Base-by-base conservation (phyloP, 148 eudicot genomes). In the Pharnaceum exiguum region DNA sequence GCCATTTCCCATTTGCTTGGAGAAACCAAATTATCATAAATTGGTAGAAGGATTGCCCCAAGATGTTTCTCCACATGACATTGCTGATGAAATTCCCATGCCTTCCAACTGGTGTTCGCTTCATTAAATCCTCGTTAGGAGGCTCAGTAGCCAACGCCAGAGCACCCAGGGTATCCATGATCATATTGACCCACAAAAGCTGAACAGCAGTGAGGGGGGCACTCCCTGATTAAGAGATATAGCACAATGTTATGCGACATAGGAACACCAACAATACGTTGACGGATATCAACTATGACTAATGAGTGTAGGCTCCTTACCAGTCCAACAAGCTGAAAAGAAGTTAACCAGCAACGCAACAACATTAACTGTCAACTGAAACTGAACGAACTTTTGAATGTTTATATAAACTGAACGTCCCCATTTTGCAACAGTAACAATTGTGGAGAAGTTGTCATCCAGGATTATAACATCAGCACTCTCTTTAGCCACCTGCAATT, bases 121-220 rank as follows among this genome's bases (percentile, higher is more conserved):
- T 85, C 98, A 93, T 93, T 55, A 93, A 63, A 2, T 86, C 96
- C 24, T 83, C 82, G 15, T 84, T 85, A 35, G 98, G 98, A 45
- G 98, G 98, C 72, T 93, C 98, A 17, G 98, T 93, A 33, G 98
- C 96, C 37, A 93, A 67, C 17, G 98, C 98, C 60, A 93, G 95
- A 25, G 98, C 98, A 24, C 98, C 98, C 9, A 93, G 78, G 26
- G 96, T 93, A 69, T 93, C 98, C 98, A 93, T 93, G 51, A 93
- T 93, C 98, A 93, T 88, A 74, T 88, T 93, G n/a, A 93, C 98
- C 98, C 98, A 93, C 77, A 93, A 68, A 18, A 93, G 90, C 55
- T 93, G 98, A 81, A 93, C 98, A 63, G 98, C 98, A 3, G 98
- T 93, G 26, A 93, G 83, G 13, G 96, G 96, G 51, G 98, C 90